A percentile compares a stretch with the other conserved stretches of the same genome.
phyloP scores from a whole-genome alignment of 805 yeast species.

The Metschnikowia lochheadii region DNA sequence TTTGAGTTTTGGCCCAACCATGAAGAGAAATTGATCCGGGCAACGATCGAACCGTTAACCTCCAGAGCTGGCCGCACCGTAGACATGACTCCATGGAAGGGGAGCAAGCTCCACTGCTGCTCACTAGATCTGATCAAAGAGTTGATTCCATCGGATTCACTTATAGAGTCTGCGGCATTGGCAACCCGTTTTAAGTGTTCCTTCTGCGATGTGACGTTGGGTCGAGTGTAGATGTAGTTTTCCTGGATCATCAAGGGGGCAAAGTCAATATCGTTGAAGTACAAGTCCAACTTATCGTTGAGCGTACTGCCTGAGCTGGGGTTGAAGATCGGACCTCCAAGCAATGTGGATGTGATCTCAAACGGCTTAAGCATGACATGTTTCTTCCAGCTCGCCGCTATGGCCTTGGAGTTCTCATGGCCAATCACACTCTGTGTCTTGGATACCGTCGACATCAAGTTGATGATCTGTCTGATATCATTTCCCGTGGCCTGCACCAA shows the following conservation, averaged over 20 bases:
- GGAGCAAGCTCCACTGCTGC: conserved; percentile 92
- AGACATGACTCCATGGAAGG: conserved; percentile 84
- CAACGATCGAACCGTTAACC: conserved; percentile 66
- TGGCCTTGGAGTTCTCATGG: conserved; percentile 56
- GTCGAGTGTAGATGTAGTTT: conserved; percentile 71
- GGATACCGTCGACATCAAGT: conserved; percentile 79
- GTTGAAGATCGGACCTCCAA: conserved; percentile 56
- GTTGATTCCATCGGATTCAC: conserved; percentile 81
- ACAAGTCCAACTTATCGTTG: conserved; percentile 80
- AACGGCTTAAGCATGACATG: conserved; percentile 89
- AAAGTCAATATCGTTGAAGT: conserved; percentile 91
- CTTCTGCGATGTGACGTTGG: conserved; percentile 42
- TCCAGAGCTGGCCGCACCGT: conserved; percentile 74
- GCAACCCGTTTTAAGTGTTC: conserved; percentile 62
- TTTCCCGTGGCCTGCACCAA: conserved; percentile 80
- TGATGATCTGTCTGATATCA: conserved; percentile 93
- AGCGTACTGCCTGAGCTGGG: conserved; percentile 50
- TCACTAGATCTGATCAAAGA: conserved; percentile 81
- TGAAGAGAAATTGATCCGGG: conserved; percentile 72
- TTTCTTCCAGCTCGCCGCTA: conserved; percentile 77
- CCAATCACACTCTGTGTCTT: conserved; percentile 64
- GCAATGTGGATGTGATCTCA: conserved; percentile 71
- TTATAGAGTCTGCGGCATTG: conserved; percentile 80
- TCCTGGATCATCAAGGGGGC: conserved; percentile 96
- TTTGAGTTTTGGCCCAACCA: conserved; percentile 93